These are phyloP conservation scores for Gossypium schwendimanii DNA, from an alignment of 441 rosid species.

Conservation along the genomic window DNA sequence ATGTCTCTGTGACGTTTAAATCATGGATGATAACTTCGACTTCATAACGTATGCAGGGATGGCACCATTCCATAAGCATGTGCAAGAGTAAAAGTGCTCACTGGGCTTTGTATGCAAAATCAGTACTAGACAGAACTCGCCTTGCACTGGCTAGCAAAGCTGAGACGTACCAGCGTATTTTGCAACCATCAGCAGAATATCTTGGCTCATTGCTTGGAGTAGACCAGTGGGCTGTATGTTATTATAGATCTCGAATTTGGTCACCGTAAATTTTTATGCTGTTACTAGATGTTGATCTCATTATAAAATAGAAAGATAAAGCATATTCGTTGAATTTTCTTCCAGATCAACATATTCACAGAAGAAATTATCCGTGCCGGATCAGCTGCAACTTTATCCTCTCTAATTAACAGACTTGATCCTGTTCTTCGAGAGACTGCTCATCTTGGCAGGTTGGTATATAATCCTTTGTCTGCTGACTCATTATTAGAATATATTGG, in stretches of 20 bases:
- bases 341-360: constrained; percentile 79
- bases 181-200: constrained; percentile 95
- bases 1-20: neutral
- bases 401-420: constrained; percentile 82
- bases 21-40: constrained; percentile 10
- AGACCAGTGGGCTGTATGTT: constrained; percentile 81
- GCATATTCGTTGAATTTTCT: constrained; percentile 12
- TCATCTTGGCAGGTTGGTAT: constrained; percentile 81
- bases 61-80: constrained; percentile 68
- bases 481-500: constrained; percentile 10
- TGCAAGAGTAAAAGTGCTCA: constrained; percentile 46
- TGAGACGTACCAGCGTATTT: constrained; percentile 71
- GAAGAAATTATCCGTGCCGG: constrained; percentile 98
- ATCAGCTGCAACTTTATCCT: constrained; percentile 88
- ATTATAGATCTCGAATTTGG: constrained; percentile 6
- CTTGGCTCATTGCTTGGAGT: constrained; percentile 89
- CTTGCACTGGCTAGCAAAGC: constrained; percentile 83
- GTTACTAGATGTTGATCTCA: constrained; percentile 8
- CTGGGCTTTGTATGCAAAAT: constrained; percentile 94
- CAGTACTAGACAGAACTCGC: constrained; percentile 93
- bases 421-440: constrained; percentile 96
- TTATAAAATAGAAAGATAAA: neutral
- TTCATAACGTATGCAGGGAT: constrained; percentile 50
- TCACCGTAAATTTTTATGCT: constrained; percentile 7
- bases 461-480: constrained; percentile 2